Evolutionary conservation across 805 yeast species (phyloP).

Genomic region (Nakazawaea ishiwadae): DNA sequence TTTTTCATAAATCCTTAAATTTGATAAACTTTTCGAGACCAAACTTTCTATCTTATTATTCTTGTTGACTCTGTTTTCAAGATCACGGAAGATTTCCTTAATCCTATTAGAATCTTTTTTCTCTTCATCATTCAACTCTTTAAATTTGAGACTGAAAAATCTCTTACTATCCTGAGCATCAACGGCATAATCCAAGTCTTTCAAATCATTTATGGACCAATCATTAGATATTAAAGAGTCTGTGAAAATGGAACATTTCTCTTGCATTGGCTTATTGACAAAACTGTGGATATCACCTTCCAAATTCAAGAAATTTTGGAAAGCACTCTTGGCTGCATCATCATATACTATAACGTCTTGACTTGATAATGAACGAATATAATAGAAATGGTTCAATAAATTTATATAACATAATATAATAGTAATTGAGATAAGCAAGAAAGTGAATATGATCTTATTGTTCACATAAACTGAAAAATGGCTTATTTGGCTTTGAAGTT

Average conservation of each 20-base stretch:
- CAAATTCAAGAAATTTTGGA: slow-evolving; percentile 4
- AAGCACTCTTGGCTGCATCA: slow-evolving; percentile 2
- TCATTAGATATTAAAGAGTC: slow-evolving; percentile 34
- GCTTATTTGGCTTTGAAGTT: slow-evolving; percentile 1
- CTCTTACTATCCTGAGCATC: slow-evolving; percentile 4
- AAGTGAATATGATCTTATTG: slow-evolving; percentile 2
- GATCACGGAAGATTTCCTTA: slow-evolving; percentile 6
- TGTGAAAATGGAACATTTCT: slow-evolving; percentile 43
- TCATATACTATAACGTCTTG: slow-evolving; percentile 3
- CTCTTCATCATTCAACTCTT: slow-evolving; percentile 2
- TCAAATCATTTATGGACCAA: slow-evolving; percentile 29
- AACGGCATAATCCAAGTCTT: slow-evolving; percentile 9
- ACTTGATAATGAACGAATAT: background rate
- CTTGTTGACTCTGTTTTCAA: background rate
- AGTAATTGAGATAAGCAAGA: background rate
- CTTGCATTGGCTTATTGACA: slow-evolving; percentile 19
- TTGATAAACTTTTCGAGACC: slow-evolving; percentile 35
- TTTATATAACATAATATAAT: slow-evolving; percentile 5
- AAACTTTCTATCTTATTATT: slow-evolving; percentile 7
- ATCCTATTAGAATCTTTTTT: slow-evolving; percentile 3
- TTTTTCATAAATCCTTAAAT: slow-evolving; percentile 38
- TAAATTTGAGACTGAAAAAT: slow-evolving; percentile 5
- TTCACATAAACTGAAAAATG: slow-evolving; percentile 1
- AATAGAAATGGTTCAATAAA: background rate
- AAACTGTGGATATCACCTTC: slow-evolving; percentile 5